Percentiles rank a stretch among this genome's conserved stretches.
Evolutionary conservation across 2,329 filamentous ascomycete genomes (phyloP).

Genomic region (Pseudocercospora macadamiae): DNA sequence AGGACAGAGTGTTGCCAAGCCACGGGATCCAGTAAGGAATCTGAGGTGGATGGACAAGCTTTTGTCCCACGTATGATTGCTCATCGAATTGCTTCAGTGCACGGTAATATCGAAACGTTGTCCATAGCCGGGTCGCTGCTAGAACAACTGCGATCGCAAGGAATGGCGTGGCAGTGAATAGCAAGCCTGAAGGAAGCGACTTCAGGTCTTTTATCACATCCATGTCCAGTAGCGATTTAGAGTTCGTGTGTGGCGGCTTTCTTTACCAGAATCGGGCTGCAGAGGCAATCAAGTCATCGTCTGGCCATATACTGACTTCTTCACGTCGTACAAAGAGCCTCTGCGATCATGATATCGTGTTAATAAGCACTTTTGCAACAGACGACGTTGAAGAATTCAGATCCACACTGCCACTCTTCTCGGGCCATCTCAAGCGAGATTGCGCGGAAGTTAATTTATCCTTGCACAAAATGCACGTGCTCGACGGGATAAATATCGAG

Average conservation of each 20-base stretch:
- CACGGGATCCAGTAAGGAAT: constrained; percentile 37
- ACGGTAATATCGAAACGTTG: constrained; percentile 29
- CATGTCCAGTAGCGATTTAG: too few relatives aligned
- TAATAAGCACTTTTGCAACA: too few relatives aligned
- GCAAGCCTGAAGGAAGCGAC: background rate
- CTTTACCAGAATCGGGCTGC: too few relatives aligned
- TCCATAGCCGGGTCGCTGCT: constrained; percentile 23
- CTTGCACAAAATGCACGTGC: background rate
- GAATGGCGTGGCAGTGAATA: constrained; percentile 22
- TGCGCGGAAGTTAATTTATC: background rate
- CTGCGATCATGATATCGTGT: too few relatives aligned
- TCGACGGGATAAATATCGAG: too few relatives aligned
- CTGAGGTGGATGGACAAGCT: constrained; percentile 26
- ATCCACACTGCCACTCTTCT: too few relatives aligned
- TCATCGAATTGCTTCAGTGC: constrained; percentile 21
- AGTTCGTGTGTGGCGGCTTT: too few relatives aligned
- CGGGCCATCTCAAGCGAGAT: background rate
- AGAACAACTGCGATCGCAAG: constrained; percentile 17
- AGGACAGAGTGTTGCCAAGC: constrained; percentile 34
- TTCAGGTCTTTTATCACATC: background rate
- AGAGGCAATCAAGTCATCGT: too few relatives aligned
- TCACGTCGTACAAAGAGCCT: too few relatives aligned
- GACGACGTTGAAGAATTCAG: too few relatives aligned
- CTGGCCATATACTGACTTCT: too few relatives aligned
- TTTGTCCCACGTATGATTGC: constrained; percentile 8